Evolutionary conservation across 2,329 filamentous ascomycete species (phyloP).

Genomic region (Fusarium vanettenii): DNA sequence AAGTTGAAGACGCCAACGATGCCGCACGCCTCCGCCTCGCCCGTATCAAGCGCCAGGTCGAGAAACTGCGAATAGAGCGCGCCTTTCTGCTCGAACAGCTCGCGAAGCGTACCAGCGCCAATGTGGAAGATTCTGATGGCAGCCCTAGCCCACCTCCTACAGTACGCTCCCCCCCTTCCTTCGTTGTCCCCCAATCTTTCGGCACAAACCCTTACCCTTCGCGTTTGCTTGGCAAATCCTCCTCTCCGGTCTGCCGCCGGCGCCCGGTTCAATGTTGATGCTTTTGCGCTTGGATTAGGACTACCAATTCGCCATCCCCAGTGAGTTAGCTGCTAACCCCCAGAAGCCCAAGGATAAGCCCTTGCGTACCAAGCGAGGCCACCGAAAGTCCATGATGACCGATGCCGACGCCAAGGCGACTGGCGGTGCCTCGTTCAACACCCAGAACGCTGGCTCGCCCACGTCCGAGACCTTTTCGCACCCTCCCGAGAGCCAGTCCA

Average conservation of each 20-base stretch:
- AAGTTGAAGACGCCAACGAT: conserved; percentile 93
- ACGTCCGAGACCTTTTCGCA: conserved; percentile 62
- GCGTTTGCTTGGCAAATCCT: conserved; percentile 31
- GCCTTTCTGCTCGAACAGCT: conserved; percentile 81
- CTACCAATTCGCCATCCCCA: conserved; percentile 46
- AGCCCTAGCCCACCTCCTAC: conserved; percentile 84
- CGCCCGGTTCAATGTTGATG: conserved; percentile 48
- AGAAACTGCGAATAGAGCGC: conserved; percentile 90
- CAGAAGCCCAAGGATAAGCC: conserved; percentile 81
- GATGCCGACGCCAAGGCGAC: conserved; percentile 56
- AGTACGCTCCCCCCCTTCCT: conserved; percentile 58
- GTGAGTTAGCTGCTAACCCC: conserved; percentile 51
- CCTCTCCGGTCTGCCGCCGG: conserved; percentile 28
- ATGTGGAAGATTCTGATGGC: conserved; percentile 82
- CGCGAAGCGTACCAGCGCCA: conserved; percentile 77
- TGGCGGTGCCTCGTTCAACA: conserved; percentile 56
- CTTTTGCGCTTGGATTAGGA: conserved; percentile 50
- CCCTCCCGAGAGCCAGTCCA: conserved; percentile 44
- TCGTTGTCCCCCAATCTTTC: background rate
- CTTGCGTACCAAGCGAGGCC: conserved; percentile 78
- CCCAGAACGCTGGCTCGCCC: conserved; percentile 59
- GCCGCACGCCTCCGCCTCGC: conserved; percentile 81
- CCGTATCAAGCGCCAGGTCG: conserved; percentile 84
- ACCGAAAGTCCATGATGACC: conserved; percentile 68
- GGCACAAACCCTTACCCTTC: background rate